A percentile compares a stretch with the other conserved stretches of the same genome.
Conservation (phyloP, 768 basidiomycete genomes). For the Suillus clintonianus region DNA sequence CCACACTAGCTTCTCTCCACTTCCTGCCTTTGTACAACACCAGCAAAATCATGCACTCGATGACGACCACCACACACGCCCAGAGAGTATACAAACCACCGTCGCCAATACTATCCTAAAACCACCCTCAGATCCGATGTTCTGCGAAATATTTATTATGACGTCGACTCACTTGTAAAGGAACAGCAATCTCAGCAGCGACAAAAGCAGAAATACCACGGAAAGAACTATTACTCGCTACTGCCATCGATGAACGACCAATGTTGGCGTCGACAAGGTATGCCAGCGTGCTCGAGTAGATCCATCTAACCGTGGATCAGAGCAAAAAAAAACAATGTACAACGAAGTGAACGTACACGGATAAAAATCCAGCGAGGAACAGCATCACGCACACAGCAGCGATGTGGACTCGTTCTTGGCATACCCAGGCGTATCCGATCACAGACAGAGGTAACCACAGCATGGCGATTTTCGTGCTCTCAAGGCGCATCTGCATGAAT, state of each 20-base stretch:
- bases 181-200: conserved; percentile 46
- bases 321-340: too few species aligned
- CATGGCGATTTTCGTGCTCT: background rate
- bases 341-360: too few species aligned
- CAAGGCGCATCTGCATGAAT: background rate
- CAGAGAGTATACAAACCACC: too few species aligned
- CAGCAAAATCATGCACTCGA: too few species aligned
- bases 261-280: conserved; percentile 48
- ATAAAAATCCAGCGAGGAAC: background rate
- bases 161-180: conserved; percentile 48
- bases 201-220: conserved; percentile 65
- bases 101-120: too few species aligned
- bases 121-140: too few species aligned
- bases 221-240: conserved; percentile 75
- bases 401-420: background rate
- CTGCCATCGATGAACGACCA: conserved; percentile 77
- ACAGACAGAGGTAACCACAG: background rate
- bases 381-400: background rate
- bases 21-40: too few species aligned
- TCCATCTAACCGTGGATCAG: conserved; percentile 39
- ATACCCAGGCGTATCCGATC: background rate
- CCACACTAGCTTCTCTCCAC: too few species aligned
- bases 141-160: too few species aligned
- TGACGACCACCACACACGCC: too few species aligned
- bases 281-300: conserved; percentile 65